Evolutionary conservation across 257 asterid species (phyloP), one percentile per base, ranked within the genome.

Genomic region (Euphrasia confusa): DNA sequence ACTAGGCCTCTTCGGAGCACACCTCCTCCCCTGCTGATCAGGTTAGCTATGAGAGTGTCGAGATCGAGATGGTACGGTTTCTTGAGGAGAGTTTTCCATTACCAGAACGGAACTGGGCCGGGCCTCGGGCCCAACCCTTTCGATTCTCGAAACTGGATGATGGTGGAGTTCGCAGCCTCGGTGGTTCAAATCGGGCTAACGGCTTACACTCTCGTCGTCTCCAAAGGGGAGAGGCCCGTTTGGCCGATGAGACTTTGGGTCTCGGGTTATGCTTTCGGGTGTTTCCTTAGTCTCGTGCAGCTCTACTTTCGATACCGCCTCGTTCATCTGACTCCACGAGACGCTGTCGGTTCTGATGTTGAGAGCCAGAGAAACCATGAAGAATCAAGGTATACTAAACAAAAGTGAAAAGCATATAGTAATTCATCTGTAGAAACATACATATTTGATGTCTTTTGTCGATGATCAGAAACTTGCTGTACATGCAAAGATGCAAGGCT

Each of bases 181-280:
- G 74, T 52, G 24, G 74, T 84, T 60, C 99, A 92, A 65, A 75
- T 86, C 58, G 49, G 68, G 27, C 15, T 74, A 57, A 71, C 81
- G 4, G 45, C 65, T 4, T 78, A 78, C 58, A 78, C 88, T 28
- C 61, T 92, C 57, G 53, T 74, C 21, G 63, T 79, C n/a, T 75
- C 99, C 48, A 75, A 70, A 69, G 74, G 17, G 53, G 99, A 92
- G 69, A 86, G 74, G 10, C 97, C 97, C 4, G 82, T 87, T 68
- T 92, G 97, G 97, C 99, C 95, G 10, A 89, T 92, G 96, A 77
- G 97, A 69, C 58, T 89, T 15, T 92, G 97, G 99, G 84, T 81
- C 15, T 58, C 77, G 3, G 97, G 96, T 10, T 92, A 92, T 72
- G 93, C 77, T 68, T 72, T 83, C 10, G 97, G 88, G 1, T 92